These are phyloP conservation scores for Diaporthe vexans DNA, from an alignment of 2,329 filamentous ascomycete genomes.

Conservation along the genomic window DNA sequence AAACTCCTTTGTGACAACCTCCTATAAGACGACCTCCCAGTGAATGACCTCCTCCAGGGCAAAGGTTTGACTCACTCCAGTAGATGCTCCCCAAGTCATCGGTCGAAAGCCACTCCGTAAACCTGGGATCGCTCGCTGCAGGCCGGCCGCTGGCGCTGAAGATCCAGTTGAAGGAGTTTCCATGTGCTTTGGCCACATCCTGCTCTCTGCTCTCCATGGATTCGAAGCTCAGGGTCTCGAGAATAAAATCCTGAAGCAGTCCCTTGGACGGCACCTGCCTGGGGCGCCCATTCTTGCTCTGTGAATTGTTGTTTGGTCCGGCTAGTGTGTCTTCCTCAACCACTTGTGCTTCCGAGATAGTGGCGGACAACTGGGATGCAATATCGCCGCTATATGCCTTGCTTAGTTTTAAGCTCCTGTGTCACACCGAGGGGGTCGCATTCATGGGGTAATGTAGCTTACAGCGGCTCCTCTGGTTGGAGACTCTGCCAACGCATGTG, in stretches of 20 bases:
- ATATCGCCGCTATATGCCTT: not conserved
- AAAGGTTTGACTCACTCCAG: conserved; percentile 21
- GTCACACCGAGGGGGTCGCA: not conserved
- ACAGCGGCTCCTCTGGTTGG: not conserved
- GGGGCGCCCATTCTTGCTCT: not conserved
- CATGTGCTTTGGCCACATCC: conserved; percentile 35
- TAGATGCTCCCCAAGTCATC: conserved; percentile 35
- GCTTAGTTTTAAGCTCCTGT: not conserved
- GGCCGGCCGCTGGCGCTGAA: not conserved
- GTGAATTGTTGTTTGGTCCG: not conserved
- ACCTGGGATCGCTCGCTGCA: not conserved
- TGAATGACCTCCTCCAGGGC: no score
- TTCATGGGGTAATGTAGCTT: not conserved
- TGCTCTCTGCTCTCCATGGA: conserved; percentile 36
- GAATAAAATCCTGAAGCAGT: conserved; percentile 37
- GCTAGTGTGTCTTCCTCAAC: not conserved
- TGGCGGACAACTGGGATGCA: not conserved
- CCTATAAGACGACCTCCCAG: no score
- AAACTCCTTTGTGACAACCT: no score
- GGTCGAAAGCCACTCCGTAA: conserved; percentile 37
- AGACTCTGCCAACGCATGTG: conserved; percentile 16
- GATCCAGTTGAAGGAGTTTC: conserved; percentile 37
- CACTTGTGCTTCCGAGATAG: not conserved
- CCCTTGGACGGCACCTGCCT: not conserved
- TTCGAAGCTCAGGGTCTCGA: conserved; percentile 34